Percentiles rank a stretch among this genome's conserved stretches.
Conservation (phyloP, 371 early-diverging fungal species). For the Dichotomocladium elegans region DNA sequence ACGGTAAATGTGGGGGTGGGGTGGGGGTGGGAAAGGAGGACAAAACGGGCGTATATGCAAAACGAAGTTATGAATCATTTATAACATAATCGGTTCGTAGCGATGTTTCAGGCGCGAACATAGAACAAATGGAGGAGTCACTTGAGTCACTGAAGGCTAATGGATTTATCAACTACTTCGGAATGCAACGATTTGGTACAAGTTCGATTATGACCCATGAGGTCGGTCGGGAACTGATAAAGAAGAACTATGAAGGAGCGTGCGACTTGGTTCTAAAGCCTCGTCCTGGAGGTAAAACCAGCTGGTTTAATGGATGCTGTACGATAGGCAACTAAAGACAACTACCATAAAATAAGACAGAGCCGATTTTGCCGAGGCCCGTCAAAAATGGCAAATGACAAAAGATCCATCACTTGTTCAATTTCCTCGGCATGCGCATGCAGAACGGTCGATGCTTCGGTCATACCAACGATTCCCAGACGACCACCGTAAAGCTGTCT, state of each 20-base stretch:
- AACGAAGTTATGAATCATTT: neutral
- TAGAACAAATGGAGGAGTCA: conserved; percentile 48
- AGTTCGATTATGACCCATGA: conserved; percentile 79
- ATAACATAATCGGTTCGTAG: conserved; percentile 7
- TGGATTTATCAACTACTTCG: conserved; percentile 98
- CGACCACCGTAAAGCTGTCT: conserved; percentile 62
- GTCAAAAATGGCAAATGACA: conserved; percentile 65
- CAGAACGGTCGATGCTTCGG: conserved; percentile 71
- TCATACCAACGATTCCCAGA: conserved; percentile 39
- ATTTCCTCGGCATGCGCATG: conserved; percentile 68
- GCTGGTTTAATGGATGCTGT: too few relatives aligned
- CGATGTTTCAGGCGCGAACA: conserved; percentile 31
- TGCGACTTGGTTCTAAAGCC: conserved; percentile 78
- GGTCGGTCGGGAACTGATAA: conserved; percentile 81
- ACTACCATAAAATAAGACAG: conserved; percentile 35
- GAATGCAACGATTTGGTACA: conserved; percentile 98
- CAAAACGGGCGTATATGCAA: too few relatives aligned
- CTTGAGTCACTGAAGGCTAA: conserved; percentile 57
- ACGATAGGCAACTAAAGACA: too few relatives aligned
- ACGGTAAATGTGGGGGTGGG: too few relatives aligned
- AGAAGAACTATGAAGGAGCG: conserved; percentile 72
- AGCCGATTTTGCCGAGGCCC: conserved; percentile 55
- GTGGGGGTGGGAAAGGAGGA: too few relatives aligned
- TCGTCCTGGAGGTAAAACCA: conserved; percentile 67
- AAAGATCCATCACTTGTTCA: conserved; percentile 59